Conservation (phyloP, 768 basidiomycete species). For the Hemileccinum rubropunctum region DNA sequence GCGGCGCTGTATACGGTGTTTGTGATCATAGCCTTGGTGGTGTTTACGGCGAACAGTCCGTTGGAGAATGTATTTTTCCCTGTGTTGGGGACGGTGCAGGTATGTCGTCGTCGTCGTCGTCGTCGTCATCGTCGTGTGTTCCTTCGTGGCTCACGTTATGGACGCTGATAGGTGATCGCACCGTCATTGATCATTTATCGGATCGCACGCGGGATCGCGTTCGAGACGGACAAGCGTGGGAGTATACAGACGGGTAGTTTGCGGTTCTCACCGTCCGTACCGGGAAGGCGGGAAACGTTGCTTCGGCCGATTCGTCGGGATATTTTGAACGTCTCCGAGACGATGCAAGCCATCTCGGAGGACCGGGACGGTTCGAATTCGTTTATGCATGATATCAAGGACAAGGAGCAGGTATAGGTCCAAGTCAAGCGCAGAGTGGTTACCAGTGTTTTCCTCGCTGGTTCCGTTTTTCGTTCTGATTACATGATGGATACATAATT, state of each 20-base stretch:
- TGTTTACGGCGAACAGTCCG: constrained; percentile 20
- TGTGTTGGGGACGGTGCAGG: constrained; percentile 20
- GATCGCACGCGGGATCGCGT: constrained; percentile 18
- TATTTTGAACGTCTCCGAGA: constrained; percentile 7
- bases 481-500: too few relatives aligned
- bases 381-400: constrained; percentile 14
- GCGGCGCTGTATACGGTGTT: constrained; percentile 17
- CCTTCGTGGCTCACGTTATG: too few relatives aligned
- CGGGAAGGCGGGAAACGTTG: neutral
- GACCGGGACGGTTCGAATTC: constrained; percentile 6
- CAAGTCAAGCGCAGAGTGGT: too few relatives aligned
- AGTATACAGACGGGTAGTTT: neutral
- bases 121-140: too few relatives aligned
- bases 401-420: neutral
- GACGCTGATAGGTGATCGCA: constrained; percentile 2
- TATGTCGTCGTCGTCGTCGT: neutral
- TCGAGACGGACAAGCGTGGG: constrained; percentile 14
- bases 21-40: constrained; percentile 8
- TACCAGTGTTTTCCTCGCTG: too few relatives aligned
- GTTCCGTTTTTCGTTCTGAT: too few relatives aligned
- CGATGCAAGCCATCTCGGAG: constrained; percentile 1
- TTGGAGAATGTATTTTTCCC: constrained; percentile 25
- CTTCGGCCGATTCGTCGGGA: neutral
- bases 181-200: constrained; percentile 21
- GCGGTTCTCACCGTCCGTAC: constrained; percentile 7